Base-by-base conservation (phyloP, 352 stramenopile species). In the Blastocystis hominis region DNA sequence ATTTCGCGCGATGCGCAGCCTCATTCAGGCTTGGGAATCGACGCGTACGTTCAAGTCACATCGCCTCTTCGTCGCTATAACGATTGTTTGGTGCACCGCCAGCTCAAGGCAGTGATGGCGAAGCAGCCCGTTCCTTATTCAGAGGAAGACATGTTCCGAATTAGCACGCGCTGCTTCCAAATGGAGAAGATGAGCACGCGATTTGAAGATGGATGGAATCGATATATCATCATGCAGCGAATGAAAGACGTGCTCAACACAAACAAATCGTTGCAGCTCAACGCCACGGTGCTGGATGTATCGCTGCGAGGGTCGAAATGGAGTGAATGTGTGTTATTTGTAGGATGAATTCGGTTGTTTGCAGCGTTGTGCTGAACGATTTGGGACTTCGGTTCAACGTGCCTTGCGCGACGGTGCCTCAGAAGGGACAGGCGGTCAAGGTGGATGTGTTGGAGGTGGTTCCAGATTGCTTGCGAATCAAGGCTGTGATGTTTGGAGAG, bases 311-410 rank as follows among this genome's bases (percentile, higher is more conserved):
- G 72, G 72, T 84, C 17, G 4, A 38, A 7, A 34, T 61, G 30
- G 40, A 24, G 17, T 59, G 50, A 38, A 5, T n/a, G 17, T 5
- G 24, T n/a, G 34, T 64, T 36, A 84, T 34, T 10, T 5, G 4
- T 84, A 84, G 72, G 47, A 84, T 84, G 72, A 84, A 66, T 15
- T 54, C 72, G 24, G 72, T 84, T 13, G 40, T 84, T 38, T 84
- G 72, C 56, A 53, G 72, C 17, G 36, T 84, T 6, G 72, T 84
- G 9, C 3, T 64, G 47, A 84, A 84, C 44, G 72, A 84, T 34
- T 53, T 84, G 9, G 72, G 72, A 53, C 53, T 84, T 20, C 72
- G 72, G 24, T 84, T 84, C 36, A 84, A 64, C 44, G 72, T 84
- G 3, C 3, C 50, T 9, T 13, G 44, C 36, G 34, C 72, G 17